phyloP scores from a whole-genome alignment of 129 eudicot species.

The Artemisia annua region DNA sequence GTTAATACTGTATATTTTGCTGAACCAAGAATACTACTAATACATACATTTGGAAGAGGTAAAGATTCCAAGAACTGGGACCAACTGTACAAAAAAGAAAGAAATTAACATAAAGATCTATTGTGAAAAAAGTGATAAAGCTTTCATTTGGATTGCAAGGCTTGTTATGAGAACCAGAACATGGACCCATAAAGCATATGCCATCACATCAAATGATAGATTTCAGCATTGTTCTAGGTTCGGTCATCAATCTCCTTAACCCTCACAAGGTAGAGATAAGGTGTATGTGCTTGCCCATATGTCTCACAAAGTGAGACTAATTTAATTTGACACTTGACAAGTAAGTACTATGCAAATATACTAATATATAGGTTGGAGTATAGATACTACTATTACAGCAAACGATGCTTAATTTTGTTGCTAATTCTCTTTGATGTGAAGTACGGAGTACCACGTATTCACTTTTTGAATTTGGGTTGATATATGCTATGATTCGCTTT shows the following conservation, averaged over 20 bases:
- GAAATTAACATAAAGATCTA: neutral
- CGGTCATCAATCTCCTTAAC: neutral
- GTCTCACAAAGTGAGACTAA: constrained; percentile 1
- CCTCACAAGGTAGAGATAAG: constrained; percentile 13
- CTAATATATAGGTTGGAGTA: neutral
- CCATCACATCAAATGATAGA: constrained; percentile 20
- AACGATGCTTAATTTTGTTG: neutral
- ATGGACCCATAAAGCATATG: constrained; percentile 2
- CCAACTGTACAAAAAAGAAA: constrained; percentile 57
- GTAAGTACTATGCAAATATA: neutral
- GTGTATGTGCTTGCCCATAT: neutral
- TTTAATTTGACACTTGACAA: neutral
- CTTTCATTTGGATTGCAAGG: neutral
- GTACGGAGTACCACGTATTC: neutral
- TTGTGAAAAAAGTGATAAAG: neutral
- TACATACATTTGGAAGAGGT: constrained; percentile 73
- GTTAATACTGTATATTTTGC: neutral
- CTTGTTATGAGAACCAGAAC: constrained; percentile 21
- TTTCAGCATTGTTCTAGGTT: constrained; percentile 1
- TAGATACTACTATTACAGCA: neutral
- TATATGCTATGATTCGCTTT: constrained; percentile 1
- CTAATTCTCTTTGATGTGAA: neutral
- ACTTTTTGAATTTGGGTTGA: neutral
- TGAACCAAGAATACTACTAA: neutral
- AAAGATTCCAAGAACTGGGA: constrained; percentile 67